A percentile compares a stretch with the other conserved stretches of the same genome.
phyloP scores from a whole-genome alignment of 2,329 filamentous ascomycete genomes.

The Aspergillus flavus region DNA sequence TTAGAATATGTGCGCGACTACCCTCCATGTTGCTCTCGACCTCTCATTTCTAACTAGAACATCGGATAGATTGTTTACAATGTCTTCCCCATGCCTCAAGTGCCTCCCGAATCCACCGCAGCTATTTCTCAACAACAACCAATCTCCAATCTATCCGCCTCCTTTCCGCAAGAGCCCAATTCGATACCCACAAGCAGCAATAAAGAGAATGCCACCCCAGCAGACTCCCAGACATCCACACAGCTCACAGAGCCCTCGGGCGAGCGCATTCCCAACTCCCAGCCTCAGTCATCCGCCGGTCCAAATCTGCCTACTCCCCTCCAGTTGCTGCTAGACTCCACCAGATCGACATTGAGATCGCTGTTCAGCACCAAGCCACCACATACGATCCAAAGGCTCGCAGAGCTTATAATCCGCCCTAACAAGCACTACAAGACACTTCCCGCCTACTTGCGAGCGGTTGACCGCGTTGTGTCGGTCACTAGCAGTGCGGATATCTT shows the following conservation, averaged over 20 bases:
- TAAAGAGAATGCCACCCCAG: constrained; percentile 40
- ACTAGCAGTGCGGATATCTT: constrained; percentile 80
- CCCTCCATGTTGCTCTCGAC: neutral
- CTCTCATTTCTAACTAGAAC: neutral
- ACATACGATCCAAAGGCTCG: constrained; percentile 88
- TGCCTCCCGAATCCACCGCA: constrained; percentile 48
- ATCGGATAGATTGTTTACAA: constrained; percentile 68
- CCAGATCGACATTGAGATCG: constrained; percentile 61
- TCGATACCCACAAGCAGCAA: constrained; percentile 36
- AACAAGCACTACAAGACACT: constrained; percentile 78
- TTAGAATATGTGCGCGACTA: constrained; percentile 62
- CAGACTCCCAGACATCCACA: constrained; percentile 38
- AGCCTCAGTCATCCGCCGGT: constrained; percentile 47
- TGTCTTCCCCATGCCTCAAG: constrained; percentile 72
- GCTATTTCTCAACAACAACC: constrained; percentile 28
- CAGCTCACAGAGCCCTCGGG: constrained; percentile 41
- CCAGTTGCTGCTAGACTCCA: constrained; percentile 62
- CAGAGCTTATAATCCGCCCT: constrained; percentile 80
- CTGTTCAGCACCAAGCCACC: constrained; percentile 77
- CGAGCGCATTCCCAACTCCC: constrained; percentile 47
- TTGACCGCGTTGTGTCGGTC: constrained; percentile 88
- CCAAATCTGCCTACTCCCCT: constrained; percentile 65
- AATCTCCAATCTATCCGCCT: constrained; percentile 25
- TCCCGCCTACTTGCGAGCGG: constrained; percentile 82
- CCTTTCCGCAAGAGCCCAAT: constrained; percentile 32